phyloP scores from a whole-genome alignment of 371 early-diverging fungal species.

The Syncephalastrum contaminatum region DNA sequence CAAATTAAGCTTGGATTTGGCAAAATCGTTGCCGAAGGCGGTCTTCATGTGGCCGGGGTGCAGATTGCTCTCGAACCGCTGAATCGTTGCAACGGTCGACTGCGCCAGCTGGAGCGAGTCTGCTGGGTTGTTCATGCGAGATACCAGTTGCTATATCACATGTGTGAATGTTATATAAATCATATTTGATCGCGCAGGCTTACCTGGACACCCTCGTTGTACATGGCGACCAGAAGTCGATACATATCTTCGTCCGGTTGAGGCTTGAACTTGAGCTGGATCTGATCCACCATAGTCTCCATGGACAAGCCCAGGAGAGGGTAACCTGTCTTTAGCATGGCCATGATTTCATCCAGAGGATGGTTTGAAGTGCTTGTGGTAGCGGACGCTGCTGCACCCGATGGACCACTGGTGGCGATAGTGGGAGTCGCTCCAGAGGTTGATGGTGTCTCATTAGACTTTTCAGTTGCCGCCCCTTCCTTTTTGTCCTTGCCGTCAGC shows the following conservation, averaged over 20 bases:
- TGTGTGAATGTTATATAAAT: not conserved
- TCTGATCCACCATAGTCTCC: conserved; percentile 98
- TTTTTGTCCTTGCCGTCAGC: conserved; percentile 4
- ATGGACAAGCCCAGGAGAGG: conserved; percentile 93
- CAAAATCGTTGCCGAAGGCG: conserved; percentile 90
- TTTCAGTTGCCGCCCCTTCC: conserved; percentile 7
- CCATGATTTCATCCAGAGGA: conserved; percentile 95
- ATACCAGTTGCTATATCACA: conserved; percentile 54
- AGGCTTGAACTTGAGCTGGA: conserved; percentile 88
- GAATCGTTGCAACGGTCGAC: conserved; percentile 80
- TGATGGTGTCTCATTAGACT: conserved; percentile 21
- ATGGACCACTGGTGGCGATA: conserved; percentile 18
- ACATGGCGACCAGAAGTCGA: conserved; percentile 84
- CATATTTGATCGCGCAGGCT: not conserved
- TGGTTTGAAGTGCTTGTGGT: conserved; percentile 10
- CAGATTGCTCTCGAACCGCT: conserved; percentile 82
- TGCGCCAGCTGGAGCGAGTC: conserved; percentile 67
- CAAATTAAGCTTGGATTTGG: conserved; percentile 74
- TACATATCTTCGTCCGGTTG: conserved; percentile 96
- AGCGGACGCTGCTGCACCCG: conserved; percentile 17
- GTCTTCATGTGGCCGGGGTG: conserved; percentile 74
- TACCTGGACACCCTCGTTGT: conserved; percentile 88
- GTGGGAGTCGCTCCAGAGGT: conserved; percentile 16
- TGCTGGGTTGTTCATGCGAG: conserved; percentile 62
- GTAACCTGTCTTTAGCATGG: conserved; percentile 94